Evolutionary conservation across 116 monocot genomes (phyloP), one percentile per base, ranked within the genome.

Genomic region (Zostera marina): DNA sequence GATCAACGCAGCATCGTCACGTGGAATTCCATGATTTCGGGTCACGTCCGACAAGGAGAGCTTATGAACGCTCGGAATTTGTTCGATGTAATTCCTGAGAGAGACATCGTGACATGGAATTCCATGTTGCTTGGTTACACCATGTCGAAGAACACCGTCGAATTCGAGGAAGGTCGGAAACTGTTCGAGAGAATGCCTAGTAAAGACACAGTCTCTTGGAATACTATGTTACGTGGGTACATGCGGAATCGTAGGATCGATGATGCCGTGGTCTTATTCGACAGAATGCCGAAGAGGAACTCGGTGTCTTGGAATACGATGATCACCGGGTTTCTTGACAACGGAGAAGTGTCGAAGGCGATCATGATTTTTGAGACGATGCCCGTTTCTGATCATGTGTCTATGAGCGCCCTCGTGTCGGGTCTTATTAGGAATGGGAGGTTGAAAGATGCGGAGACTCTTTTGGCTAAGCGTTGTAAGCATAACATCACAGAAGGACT

Each of bases 21-120:
- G 8, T 85, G 74, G 74, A 85, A 77, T 69, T 60, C 77, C 64
- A 68, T 85, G 63, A 66, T 85, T 41, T 53, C 63, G 10, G 84
- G 60, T 49, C 51, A 64, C 44, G 67, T 61, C 13, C 76, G 72
- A 1, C 54, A 41, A 22, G 58, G 77, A 1, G 61, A 74, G 39
- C 11, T 74, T 4, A 22, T 38, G 9, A 58, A 9, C 3, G 86
- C 81, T 2, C 72, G 73, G 8, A 20, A 48, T 0, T 32, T 86
- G 48, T 86, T 81, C 65, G 70, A 86, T 16, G 19, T 24, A 65
- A 86, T 86, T 78, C 75, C 73, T 4, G 22, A 56, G 0, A 60
- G 73, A 44, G 78, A 86, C 60, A 14, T 73, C 16, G 58, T 78
- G 4, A 73, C 86, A 0, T 86, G 68, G 67, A 86, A 86, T 60